Conservation (phyloP, 2,329 filamentous ascomycete species). For the Ceratocystis variospora region DNA sequence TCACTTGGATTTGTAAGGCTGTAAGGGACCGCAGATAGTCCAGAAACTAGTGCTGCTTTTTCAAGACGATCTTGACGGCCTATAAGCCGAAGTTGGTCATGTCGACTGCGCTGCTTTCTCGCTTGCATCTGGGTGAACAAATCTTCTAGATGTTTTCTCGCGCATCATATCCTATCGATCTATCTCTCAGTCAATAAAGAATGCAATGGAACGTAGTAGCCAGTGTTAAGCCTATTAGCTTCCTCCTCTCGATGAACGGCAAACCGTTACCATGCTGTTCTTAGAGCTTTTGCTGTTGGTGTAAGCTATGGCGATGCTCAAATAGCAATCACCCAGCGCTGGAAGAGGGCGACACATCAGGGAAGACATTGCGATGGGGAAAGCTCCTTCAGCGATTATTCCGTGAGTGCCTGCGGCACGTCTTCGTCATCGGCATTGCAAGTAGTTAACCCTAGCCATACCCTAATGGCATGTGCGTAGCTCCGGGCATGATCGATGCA, state of each 20-base stretch:
- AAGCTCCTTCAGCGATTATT: too few species aligned
- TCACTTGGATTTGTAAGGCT: constrained; percentile 66
- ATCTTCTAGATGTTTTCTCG: constrained; percentile 51
- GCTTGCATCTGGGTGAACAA: constrained; percentile 49
- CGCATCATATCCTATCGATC: constrained; percentile 62
- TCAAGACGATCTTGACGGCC: constrained; percentile 38
- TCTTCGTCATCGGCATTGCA: too few species aligned
- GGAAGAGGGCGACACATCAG: constrained; percentile 40
- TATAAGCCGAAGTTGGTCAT: constrained; percentile 61
- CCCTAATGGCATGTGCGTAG: not conserved
- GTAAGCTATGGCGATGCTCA: constrained; percentile 45
- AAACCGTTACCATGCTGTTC: constrained; percentile 53
- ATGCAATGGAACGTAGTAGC: constrained; percentile 49
- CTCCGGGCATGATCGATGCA: constrained; percentile 6
- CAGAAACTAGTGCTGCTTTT: not conserved
- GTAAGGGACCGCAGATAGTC: not conserved
- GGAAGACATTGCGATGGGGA: too few species aligned
- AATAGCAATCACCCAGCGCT: constrained; percentile 60
- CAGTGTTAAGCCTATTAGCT: constrained; percentile 43
- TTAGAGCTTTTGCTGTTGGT: constrained; percentile 23
- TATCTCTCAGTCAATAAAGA: constrained; percentile 68
- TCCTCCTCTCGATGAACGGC: constrained; percentile 38
- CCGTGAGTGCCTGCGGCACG: too few species aligned
- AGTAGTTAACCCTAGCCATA: not conserved
- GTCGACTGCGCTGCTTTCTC: constrained; percentile 45